Percentiles rank a stretch among this genome's conserved stretches.
These are phyloP conservation scores for Rhamnella rubrinervis DNA, from an alignment of 331 rosid genomes.

Conservation along the genomic window DNA sequence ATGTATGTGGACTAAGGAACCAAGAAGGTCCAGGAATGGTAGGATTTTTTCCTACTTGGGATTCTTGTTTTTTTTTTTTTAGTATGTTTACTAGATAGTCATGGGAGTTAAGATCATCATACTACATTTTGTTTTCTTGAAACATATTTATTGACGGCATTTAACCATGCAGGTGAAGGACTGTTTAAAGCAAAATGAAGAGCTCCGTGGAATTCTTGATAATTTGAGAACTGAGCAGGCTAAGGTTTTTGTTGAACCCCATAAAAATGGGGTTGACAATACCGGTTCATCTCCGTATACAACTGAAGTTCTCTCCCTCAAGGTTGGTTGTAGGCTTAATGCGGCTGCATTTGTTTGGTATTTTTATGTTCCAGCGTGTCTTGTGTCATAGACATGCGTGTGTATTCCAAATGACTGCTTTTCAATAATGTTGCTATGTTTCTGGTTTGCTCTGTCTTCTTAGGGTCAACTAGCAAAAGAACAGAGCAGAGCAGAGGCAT, in stretches of 20 bases:
- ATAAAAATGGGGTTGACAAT: constrained; percentile 31
- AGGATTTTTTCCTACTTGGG: no score
- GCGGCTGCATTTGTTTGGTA: background rate
- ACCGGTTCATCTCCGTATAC: constrained; percentile 41
- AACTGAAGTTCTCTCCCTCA: constrained; percentile 62
- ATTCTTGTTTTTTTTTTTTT: background rate
- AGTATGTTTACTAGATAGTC: background rate
- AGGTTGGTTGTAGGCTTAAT: constrained; percentile 49
- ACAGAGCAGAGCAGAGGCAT: constrained; percentile 78
- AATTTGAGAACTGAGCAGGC: constrained; percentile 68
- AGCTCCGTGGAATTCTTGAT: constrained; percentile 68
- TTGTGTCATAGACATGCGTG: no score
- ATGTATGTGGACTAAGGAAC: no score
- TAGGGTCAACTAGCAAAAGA: constrained; percentile 79
- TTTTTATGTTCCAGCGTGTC: no score
- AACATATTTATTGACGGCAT: constrained; percentile 4
- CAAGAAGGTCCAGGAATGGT: no score
- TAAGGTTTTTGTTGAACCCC: constrained; percentile 39
- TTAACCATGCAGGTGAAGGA: constrained; percentile 68
- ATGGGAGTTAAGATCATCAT: background rate
- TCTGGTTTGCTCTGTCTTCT: background rate
- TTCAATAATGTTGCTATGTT: no score
- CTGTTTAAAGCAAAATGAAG: constrained; percentile 88
- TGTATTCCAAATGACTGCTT: no score
- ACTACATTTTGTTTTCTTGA: constrained; percentile 8